Base-by-base conservation (phyloP, 2,329 filamentous ascomycete species). In the Exophiala sp. region DNA sequence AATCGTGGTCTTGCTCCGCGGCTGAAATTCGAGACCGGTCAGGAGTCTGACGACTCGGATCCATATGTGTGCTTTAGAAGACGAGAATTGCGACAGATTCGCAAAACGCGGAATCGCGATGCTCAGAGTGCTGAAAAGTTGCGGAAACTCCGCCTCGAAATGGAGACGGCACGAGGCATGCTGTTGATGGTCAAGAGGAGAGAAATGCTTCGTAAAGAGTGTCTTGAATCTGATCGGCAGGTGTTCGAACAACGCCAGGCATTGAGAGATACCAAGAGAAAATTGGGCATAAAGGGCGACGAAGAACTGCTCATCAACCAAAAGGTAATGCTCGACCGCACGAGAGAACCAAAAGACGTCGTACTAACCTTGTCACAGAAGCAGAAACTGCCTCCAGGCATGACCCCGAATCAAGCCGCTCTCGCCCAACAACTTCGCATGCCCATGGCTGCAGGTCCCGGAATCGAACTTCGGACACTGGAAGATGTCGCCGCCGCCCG, bases 1-100 rank as follows among this genome's bases (percentile, higher is more conserved):
- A 94, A 92, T 68, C 85, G 81, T 63, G 75, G 86, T 5, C 75
- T 97, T 57, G 87, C 91, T 66, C 84, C 90, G 6, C 79, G 77
- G 18, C 83, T 97, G 50, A 65, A 78, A 75, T 94, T 96, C 62
- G 94, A 99, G 75, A 95, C 86, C 43, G 90, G 94, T 60, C 88
- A 90, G 68, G 92, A 97, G 62, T 95, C 87, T 57, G 94, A 99
- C 71, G 94, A 99, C 69, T 84, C 89, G 65, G 94, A 99, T 72
- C 94, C 94, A 45, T 99, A 96, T 74, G 91, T 99, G 66, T 99
- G 94, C 74, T 99, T 99, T 82, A 85, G 94, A 68, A 85, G 94
- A 64, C 88, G 94, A 60, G 94, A 99, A 72, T 89, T 95, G 43
- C 87, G 94, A 54, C 90, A 95, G 70, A 92, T 91, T 46, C 88